Percentiles rank a stretch among this genome's conserved stretches.
These are phyloP conservation scores for Mycena venus DNA, from an alignment of 768 basidiomycete species.

Conservation along the genomic window DNA sequence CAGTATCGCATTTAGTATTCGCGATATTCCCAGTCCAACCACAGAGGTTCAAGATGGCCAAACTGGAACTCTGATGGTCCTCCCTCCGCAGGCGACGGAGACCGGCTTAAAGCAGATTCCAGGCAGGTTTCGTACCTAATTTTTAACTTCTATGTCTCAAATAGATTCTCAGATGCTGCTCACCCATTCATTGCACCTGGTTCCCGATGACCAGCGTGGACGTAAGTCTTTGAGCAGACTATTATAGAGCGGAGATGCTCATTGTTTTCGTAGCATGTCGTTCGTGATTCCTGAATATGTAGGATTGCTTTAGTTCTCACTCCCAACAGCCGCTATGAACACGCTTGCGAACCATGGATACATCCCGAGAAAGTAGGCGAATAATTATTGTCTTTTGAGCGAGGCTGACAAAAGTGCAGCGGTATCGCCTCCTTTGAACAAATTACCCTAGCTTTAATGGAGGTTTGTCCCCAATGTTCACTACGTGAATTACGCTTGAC, in stretches of 20 bases:
- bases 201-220: constrained; percentile 30
- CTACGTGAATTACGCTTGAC: neutral
- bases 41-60: constrained; percentile 30
- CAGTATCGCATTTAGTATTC: no score
- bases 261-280: constrained; percentile 20
- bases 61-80: constrained; percentile 21
- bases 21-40: constrained; percentile 6
- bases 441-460: constrained; percentile 30
- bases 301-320: neutral
- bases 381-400: no score
- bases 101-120: constrained; percentile 32
- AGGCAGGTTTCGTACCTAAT: neutral
- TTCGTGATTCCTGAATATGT: neutral
- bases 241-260: neutral
- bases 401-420: neutral
- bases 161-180: constrained; percentile 11
- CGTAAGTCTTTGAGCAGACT: constrained; percentile 15
- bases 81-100: constrained; percentile 26
- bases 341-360: constrained; percentile 30
- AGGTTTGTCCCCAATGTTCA: constrained; percentile 3
- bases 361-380: constrained; percentile 26
- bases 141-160: neutral
- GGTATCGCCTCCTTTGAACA: constrained; percentile 36
- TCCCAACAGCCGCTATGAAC: constrained; percentile 29
- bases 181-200: constrained; percentile 35